Percentiles rank a stretch among this genome's conserved stretches.
Conservation (phyloP, 192 early-diverging fungal genomes). For the Pilaira anomala region DNA sequence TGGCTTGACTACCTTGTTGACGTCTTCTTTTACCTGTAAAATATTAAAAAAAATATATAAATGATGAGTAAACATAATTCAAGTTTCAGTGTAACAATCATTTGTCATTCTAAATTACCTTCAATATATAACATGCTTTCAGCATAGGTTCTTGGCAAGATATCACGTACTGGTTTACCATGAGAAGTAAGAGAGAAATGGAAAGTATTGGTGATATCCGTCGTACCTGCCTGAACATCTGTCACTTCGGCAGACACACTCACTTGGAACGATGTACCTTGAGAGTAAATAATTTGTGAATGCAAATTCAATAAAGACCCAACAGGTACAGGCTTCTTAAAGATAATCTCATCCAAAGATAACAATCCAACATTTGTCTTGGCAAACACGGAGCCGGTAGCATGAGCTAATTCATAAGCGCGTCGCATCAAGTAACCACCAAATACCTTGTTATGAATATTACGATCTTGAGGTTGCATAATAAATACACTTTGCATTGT, state of each 20-base stretch:
- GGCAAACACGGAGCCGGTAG: slow-evolving; percentile 69
- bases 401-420: slow-evolving; percentile 82
- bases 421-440: slow-evolving; percentile 74
- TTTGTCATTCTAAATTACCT: slow-evolving; percentile 42
- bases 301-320: slow-evolving; percentile 71
- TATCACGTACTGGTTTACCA: slow-evolving; percentile 44
- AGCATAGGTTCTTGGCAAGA: slow-evolving; percentile 81
- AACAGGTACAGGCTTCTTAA: slow-evolving; percentile 83
- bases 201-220: slow-evolving; percentile 78
- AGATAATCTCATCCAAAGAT: slow-evolving; percentile 73
- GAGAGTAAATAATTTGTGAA: slow-evolving; percentile 76
- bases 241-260: slow-evolving; percentile 57
- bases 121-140: slow-evolving; percentile 80
- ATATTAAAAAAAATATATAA: too few species aligned
- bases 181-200: slow-evolving; percentile 70
- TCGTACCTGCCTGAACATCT: slow-evolving; percentile 53
- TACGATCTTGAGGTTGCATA: slow-evolving; percentile 67
- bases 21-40: slow-evolving; percentile 4
- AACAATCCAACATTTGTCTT: slow-evolving; percentile 53
- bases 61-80: background rate
- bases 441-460: slow-evolving; percentile 78
- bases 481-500: slow-evolving; percentile 65
- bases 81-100: slow-evolving; percentile 30
- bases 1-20: background rate
- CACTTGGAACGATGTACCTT: slow-evolving; percentile 61